Conservation (phyloP, 208 protist genomes). For the Acanthamoeba pearcei region DNA sequence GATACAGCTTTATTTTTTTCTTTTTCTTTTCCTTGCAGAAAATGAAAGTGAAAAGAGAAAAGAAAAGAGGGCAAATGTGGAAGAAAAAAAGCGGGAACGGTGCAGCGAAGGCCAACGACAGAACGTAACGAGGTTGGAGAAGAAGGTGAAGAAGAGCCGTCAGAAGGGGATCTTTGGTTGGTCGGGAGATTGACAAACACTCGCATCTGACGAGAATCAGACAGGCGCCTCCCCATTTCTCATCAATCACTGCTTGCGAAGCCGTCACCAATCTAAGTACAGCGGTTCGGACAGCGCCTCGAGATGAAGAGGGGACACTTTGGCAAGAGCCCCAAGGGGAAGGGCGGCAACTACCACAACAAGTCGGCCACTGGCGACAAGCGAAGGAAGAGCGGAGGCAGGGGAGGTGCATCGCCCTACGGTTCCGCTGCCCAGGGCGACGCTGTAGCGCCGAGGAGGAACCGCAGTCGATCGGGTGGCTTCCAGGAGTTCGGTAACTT, state of each 20-base stretch:
- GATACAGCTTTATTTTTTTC: too few species aligned
- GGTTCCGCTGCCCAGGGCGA: background rate
- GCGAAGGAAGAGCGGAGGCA: background rate
- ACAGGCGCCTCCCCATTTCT: background rate
- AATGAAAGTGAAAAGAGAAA: too few species aligned
- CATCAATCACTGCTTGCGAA: background rate
- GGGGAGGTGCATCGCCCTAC: background rate
- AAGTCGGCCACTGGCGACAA: background rate
- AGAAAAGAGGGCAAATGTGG: too few species aligned
- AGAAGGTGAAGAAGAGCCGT: constrained; percentile 3
- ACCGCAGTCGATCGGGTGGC: constrained; percentile 14
- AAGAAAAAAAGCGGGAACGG: background rate
- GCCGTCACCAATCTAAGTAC: too few species aligned
- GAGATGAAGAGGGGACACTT: constrained; percentile 36
- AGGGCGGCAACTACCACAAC: constrained; percentile 1
- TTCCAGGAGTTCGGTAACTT: constrained; percentile 62
- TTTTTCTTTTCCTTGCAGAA: too few species aligned
- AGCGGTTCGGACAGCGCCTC: background rate
- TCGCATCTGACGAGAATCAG: background rate
- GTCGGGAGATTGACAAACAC: background rate
- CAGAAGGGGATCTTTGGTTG: background rate
- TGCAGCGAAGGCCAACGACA: background rate
- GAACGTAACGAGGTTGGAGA: background rate
- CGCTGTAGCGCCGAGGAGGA: background rate
- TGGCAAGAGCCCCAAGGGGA: constrained; percentile 19